These are phyloP conservation scores for Jaltomata sinuosa DNA, from an alignment of 257 asterid genomes.

Conservation along the genomic window DNA sequence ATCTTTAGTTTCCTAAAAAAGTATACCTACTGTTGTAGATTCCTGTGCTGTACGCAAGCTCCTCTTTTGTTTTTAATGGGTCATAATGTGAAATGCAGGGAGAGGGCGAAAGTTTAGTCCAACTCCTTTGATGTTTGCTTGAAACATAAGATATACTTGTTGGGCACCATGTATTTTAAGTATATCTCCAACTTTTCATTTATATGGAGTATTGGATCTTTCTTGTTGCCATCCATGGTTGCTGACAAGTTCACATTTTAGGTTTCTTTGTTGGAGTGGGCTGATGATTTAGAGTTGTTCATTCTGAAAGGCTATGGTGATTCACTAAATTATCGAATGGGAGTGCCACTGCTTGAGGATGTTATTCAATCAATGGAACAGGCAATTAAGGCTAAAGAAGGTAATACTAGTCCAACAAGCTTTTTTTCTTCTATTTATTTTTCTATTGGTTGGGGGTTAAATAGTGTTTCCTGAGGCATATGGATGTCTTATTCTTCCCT, in stretches of 20 bases:
- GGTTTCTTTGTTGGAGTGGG: constrained; percentile 87
- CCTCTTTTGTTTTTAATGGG: neutral
- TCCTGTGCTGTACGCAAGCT: neutral
- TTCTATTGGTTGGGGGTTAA: neutral
- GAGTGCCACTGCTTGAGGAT: constrained; percentile 87
- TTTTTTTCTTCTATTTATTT: neutral
- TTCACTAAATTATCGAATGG: constrained; percentile 85
- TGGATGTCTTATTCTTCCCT: neutral
- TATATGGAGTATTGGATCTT: neutral
- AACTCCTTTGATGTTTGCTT: neutral
- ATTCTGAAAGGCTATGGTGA: constrained; percentile 86
- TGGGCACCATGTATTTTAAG: neutral
- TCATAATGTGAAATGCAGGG: neutral
- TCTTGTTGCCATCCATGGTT: neutral
- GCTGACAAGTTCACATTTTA: constrained; percentile 15
- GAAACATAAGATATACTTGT: neutral
- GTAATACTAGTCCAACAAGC: constrained; percentile 16
- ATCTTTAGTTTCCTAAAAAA: neutral
- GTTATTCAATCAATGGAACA: constrained; percentile 87
- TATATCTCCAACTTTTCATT: neutral
- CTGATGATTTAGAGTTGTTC: constrained; percentile 90
- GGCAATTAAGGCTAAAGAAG: constrained; percentile 77
- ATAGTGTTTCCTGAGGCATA: neutral
- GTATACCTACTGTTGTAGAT: neutral
- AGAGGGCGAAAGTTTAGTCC: neutral